Conservation (phyloP, 306 rosid genomes). For the Begonia masoniana region DNA sequence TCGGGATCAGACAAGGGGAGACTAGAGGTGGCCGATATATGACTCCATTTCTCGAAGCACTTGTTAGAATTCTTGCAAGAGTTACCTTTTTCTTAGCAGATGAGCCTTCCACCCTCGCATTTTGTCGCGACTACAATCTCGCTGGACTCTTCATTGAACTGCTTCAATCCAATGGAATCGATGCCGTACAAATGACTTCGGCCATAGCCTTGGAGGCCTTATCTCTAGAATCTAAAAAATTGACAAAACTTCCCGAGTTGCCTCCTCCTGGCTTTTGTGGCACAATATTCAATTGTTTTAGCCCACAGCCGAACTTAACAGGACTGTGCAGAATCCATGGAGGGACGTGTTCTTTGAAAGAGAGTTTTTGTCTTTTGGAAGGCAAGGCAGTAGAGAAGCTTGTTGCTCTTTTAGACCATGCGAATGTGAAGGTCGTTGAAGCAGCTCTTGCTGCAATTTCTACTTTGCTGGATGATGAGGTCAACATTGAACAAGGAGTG, state of each 20-base stretch:
- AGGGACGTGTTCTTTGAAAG: slow-evolving; percentile 68
- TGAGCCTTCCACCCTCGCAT: slow-evolving; percentile 59
- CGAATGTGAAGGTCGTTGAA: slow-evolving; percentile 81
- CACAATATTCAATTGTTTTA: slow-evolving; percentile 56
- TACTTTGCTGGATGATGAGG: slow-evolving; percentile 78
- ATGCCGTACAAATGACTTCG: slow-evolving; percentile 83
- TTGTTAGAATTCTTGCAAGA: slow-evolving; percentile 78
- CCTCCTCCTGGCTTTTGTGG: slow-evolving; percentile 56
- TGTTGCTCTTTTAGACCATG: slow-evolving; percentile 86
- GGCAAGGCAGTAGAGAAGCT: slow-evolving; percentile 70
- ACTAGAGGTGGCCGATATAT: slow-evolving; percentile 67
- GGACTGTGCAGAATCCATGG: slow-evolving; percentile 78
- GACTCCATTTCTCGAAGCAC: slow-evolving; percentile 86
- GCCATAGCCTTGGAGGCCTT: slow-evolving; percentile 83
- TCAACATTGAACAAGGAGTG: slow-evolving; percentile 75
- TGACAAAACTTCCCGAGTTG: slow-evolving; percentile 57
- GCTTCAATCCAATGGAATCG: slow-evolving; percentile 80
- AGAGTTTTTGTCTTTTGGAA: slow-evolving; percentile 68
- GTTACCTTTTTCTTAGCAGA: slow-evolving; percentile 57
- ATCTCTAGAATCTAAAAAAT: slow-evolving; percentile 58
- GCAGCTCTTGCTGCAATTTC: slow-evolving; percentile 91
- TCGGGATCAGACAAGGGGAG: slow-evolving; percentile 66
- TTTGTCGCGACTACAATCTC: slow-evolving; percentile 60
- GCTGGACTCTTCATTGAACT: slow-evolving; percentile 62
- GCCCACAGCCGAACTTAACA: slow-evolving; percentile 39